Evolutionary conservation across 306 rosid species (phyloP), one percentile per base, ranked within the genome.

Genomic region (Acacia melanoxylon): DNA sequence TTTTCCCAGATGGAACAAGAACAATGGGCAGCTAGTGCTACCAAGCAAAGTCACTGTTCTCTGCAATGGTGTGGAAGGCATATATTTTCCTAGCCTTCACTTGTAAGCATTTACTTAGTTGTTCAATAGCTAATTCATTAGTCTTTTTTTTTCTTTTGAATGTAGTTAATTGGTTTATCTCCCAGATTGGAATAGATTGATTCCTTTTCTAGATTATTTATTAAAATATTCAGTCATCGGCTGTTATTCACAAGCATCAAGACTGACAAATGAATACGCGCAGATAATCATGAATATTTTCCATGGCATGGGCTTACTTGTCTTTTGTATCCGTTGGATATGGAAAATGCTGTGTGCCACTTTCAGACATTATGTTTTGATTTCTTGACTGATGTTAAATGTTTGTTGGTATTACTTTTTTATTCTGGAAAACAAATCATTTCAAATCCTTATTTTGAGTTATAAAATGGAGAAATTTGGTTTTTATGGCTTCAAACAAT

Each of bases 51-150:
- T 96, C 85, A 88, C 90, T 46, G 99, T 96, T 85, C 88, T 96
- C 84, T 94, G 98, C 93, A 94, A 96, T 77, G 90, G 92, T 46
- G 90, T 96, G 83, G 93, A 96, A 88, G 99, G 99, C 88, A 70
- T 86, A 87, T 96, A 96, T 85, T 94, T 93, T 92, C 96, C 99
- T 63, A 94, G 98, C 88, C 98, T 96, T 84, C 99, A 96, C 90
- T 84, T 82, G 99, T 96, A 92, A 94, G 99, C 83, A 35, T 73
- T 71, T 61, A 61, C 40, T 29, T 45, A 19, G 45, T 78, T 52
- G 68, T 46, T 61, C 14, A 59, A 45, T 61, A 29, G 48, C 42
- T 44, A 49, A 41, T 41, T 56, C 66, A 19, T 56, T 69, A 37
- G 25, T 68, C 72, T 63, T 62, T 37, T 19, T 37, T 19, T 62